Evolutionary conservation across 2,329 filamentous ascomycete species (phyloP).

Genomic region (Penicillium sp.): DNA sequence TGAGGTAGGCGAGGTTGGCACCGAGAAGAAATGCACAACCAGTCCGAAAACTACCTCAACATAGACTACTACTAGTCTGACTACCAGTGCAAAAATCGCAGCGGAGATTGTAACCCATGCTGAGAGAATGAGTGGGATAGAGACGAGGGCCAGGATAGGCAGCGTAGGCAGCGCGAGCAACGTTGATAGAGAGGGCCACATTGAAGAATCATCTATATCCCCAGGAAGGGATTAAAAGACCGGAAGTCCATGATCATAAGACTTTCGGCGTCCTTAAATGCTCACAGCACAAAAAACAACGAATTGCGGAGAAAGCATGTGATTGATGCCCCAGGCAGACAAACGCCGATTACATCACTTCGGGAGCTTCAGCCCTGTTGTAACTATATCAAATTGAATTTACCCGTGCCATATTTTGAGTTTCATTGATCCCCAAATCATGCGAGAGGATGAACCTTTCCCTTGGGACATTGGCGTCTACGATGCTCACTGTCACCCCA

Average conservation of each 20-base stretch:
- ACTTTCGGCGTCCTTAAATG: background rate
- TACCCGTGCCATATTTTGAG: background rate
- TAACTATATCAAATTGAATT: background rate
- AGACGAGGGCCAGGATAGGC: constrained; percentile 62
- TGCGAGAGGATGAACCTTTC: constrained; percentile 35
- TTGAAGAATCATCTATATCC: constrained; percentile 18
- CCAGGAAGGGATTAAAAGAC: background rate
- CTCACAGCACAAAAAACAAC: background rate
- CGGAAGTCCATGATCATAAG: background rate
- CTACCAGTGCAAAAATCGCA: constrained; percentile 60
- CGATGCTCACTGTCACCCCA: constrained; percentile 66
- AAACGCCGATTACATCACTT: constrained; percentile 8
- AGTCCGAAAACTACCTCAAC: constrained; percentile 61
- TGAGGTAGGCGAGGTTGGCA: constrained; percentile 26
- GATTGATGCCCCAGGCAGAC: constrained; percentile 12
- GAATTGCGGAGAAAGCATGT: constrained; percentile 12
- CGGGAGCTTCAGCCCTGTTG: background rate
- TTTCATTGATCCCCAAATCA: background rate
- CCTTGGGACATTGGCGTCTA: constrained; percentile 64
- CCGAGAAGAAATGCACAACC: constrained; percentile 54
- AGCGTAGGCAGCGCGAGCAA: constrained; percentile 60
- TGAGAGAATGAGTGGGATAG: constrained; percentile 61
- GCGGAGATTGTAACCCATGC: constrained; percentile 63
- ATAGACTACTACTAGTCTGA: constrained; percentile 62
- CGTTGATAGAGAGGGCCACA: constrained; percentile 30